A percentile compares a stretch with the other conserved stretches of the same genome.
These are phyloP conservation scores for Scedosporium boydii DNA, from an alignment of 2,329 filamentous ascomycete species.

Conservation along the genomic window DNA sequence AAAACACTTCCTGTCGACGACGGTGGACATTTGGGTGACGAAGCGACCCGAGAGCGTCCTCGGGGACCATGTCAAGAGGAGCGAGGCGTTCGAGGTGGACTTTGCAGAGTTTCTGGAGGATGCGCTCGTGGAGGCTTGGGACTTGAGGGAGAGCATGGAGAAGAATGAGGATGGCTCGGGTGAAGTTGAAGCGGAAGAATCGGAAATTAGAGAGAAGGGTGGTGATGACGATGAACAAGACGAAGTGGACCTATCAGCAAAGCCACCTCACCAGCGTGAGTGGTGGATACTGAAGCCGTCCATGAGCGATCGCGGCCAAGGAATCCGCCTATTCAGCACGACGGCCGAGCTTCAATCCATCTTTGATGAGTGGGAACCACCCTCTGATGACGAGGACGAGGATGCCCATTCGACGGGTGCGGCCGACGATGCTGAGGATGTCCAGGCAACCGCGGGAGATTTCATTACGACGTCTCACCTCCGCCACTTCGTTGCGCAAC, in stretches of 20 bases:
- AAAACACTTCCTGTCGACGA: conserved; percentile 86
- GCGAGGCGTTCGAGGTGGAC: conserved; percentile 86
- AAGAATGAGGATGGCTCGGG: conserved; percentile 40
- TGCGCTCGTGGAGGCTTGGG: conserved; percentile 80
- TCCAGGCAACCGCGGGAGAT: conserved; percentile 25
- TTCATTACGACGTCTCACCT: conserved; percentile 79
- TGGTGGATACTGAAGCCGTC: conserved; percentile 99
- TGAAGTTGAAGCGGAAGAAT: conserved; percentile 9
- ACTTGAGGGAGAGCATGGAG: conserved; percentile 69
- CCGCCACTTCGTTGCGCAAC: conserved; percentile 90
- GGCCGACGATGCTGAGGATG: conserved; percentile 19
- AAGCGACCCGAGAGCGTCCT: conserved; percentile 71
- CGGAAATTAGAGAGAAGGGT: conserved; percentile 17
- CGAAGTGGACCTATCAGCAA: background rate
- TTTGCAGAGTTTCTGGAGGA: conserved; percentile 97
- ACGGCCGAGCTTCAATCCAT: conserved; percentile 77
- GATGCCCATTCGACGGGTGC: conserved; percentile 20
- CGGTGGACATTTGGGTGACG: conserved; percentile 72
- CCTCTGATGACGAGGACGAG: conserved; percentile 53
- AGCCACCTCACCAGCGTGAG: conserved; percentile 38
- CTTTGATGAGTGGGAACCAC: conserved; percentile 85
- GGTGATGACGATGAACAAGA: conserved; percentile 9
- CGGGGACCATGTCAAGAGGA: conserved; percentile 60
- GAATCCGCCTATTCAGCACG: conserved; percentile 79
- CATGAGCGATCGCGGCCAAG: conserved; percentile 94